Base-by-base conservation (phyloP, 306 rosid genomes). In the Alnus glutinosa region DNA sequence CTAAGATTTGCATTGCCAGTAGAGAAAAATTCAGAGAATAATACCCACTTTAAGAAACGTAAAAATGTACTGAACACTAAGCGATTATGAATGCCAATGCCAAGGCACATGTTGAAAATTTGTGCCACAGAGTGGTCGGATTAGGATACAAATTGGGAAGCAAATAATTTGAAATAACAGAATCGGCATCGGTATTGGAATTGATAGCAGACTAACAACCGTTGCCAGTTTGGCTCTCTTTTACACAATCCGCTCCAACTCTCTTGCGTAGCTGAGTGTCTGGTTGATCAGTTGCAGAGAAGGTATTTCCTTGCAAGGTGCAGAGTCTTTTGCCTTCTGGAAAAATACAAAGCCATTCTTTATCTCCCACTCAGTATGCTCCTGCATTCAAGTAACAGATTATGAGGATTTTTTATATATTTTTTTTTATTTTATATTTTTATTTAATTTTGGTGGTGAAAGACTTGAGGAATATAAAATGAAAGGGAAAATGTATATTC, bases 301-400 rank as follows among this genome's bases (percentile, higher is more conserved):
- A 49, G 98, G 99, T 58, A 95, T 95, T 81, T 95, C 99, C 90
- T 93, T 95, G 96, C 97, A 90, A 16, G 99, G 99, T 52, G 96
- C 88, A 30, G 97, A 86, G 54, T 93, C 99, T 85, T 93, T 95
- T 19, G 94, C 97, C 87, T 89, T 93, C 76, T 91, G 98, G 88
- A 93, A 91, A 79, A 55, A 79, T 57, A 93, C 96, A 1, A 49
- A 75, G 5, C 86, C 89, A 12, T 90, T 85, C 87, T 86, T 90
- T 55, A 90, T 83, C 76, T 91, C 99, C 99, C 99, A 95, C 80
- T 90, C 97, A 11, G 93, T 87, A 80, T 95, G 99, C 76, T 95
- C 99, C 99, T 95, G 92, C 75, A 83, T 75, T 54, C 44, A 77
- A 1, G 49, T 15, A 62, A 66, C 36, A 59, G 47, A 79, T 76